These are phyloP conservation scores for Dalechampia spathulata DNA, from an alignment of 441 rosid species.

Conservation along the genomic window DNA sequence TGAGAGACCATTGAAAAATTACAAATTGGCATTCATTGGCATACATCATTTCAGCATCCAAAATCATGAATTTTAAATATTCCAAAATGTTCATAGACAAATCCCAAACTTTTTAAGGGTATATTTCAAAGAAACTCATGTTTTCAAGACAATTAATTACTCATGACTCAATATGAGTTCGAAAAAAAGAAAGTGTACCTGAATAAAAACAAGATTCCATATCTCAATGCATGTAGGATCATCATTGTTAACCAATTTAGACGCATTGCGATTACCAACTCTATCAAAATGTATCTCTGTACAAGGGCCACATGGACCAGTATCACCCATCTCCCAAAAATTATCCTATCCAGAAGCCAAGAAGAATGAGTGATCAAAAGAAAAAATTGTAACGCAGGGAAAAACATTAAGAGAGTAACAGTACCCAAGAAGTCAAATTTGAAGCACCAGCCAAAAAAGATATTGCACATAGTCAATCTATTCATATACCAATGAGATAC, in stretches of 20 bases:
- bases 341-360: slow-evolving; percentile 54
- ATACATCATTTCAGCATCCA: not conserved
- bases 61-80: too few relatives aligned
- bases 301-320: slow-evolving; percentile 99
- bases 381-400: too few relatives aligned
- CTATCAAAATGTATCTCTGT: slow-evolving; percentile 96
- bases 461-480: too few relatives aligned
- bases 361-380: slow-evolving; percentile 11
- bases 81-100: too few relatives aligned
- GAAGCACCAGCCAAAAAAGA: too few relatives aligned
- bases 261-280: slow-evolving; percentile 81
- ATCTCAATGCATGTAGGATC: slow-evolving; percentile 99
- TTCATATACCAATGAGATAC: too few relatives aligned
- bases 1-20: slow-evolving; percentile 19
- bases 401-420: too few relatives aligned
- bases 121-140: too few relatives aligned
- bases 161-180: too few relatives aligned
- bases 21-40: not conserved
- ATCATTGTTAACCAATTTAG: slow-evolving; percentile 79
- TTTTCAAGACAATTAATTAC: too few relatives aligned
- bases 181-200: slow-evolving; percentile 37
- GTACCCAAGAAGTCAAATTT: too few relatives aligned
- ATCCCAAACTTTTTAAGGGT: too few relatives aligned
- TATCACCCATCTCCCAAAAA: slow-evolving; percentile 99
- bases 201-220: slow-evolving; percentile 98